Percentiles rank a stretch among this genome's conserved stretches.
phyloP scores from a whole-genome alignment of 2,329 filamentous ascomycete species.

The Talaromyces verruculosus region DNA sequence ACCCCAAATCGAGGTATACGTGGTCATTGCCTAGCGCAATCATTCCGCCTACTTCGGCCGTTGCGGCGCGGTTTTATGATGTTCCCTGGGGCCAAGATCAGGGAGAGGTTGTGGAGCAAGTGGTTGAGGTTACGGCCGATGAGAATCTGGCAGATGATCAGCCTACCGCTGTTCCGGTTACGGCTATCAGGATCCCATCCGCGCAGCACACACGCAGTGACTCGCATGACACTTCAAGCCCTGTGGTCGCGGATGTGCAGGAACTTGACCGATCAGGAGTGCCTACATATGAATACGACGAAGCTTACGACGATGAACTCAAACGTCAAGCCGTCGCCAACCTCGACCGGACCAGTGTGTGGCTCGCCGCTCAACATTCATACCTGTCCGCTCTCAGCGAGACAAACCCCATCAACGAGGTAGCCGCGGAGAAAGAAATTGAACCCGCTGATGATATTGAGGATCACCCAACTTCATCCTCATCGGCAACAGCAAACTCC shows the following conservation, averaged over 20 bases:
- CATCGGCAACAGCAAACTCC: slow-evolving; percentile 22
- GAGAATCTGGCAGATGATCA: slow-evolving; percentile 38
- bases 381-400: slow-evolving; percentile 68
- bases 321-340: slow-evolving; percentile 69
- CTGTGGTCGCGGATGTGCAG: slow-evolving; percentile 30
- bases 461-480: slow-evolving; percentile 26
- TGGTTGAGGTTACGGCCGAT: slow-evolving; percentile 58
- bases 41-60: slow-evolving; percentile 75
- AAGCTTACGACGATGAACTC: slow-evolving; percentile 72
- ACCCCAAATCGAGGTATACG: slow-evolving; percentile 71
- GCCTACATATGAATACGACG: slow-evolving; percentile 65
- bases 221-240: slow-evolving; percentile 35
- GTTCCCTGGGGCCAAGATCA: slow-evolving; percentile 67
- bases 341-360: slow-evolving; percentile 79
- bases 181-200: slow-evolving; percentile 50
- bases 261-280: slow-evolving; percentile 66
- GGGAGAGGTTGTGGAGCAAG: slow-evolving; percentile 61
- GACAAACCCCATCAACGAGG: slow-evolving; percentile 55
- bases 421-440: slow-evolving; percentile 30
- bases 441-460: slow-evolving; percentile 22
- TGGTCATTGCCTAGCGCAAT: slow-evolving; percentile 68
- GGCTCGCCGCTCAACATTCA: slow-evolving; percentile 78
- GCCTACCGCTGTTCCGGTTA: slow-evolving; percentile 37
- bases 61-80: slow-evolving; percentile 89
- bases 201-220: slow-evolving; percentile 10